These are phyloP conservation scores for Phytomonas serpens DNA, from an alignment of 208 protist species.

Conservation along the genomic window DNA sequence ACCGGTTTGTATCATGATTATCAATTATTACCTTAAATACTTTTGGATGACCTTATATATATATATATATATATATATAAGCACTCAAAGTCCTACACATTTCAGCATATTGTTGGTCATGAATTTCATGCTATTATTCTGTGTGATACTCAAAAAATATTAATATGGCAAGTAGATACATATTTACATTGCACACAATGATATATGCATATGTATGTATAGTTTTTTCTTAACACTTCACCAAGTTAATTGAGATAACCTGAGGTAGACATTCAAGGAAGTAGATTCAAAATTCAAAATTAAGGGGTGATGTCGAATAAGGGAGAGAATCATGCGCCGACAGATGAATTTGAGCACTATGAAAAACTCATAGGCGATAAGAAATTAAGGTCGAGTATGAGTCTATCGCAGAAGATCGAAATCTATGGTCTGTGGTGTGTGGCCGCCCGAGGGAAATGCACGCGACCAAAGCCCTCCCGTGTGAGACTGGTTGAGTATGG, in stretches of 20 bases:
- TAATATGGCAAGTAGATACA: background rate
- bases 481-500: slow-evolving; percentile 49
- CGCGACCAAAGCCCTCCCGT: slow-evolving; percentile 38
- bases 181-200: background rate
- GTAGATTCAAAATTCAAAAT: background rate
- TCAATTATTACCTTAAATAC: background rate
- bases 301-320: background rate
- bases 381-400: slow-evolving; percentile 38
- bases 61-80: background rate
- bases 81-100: background rate
- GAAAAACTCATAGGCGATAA: slow-evolving; percentile 23
- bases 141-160: background rate
- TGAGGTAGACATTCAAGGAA: background rate
- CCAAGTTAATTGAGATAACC: background rate
- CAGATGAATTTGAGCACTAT: slow-evolving; percentile 38
- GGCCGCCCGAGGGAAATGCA: slow-evolving; percentile 55
- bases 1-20: slow-evolving; percentile 9
- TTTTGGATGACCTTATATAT: background rate
- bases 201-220: background rate
- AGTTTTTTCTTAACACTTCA: background rate
- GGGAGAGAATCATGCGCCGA: background rate
- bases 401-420: slow-evolving; percentile 59
- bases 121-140: background rate
- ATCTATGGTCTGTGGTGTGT: slow-evolving; percentile 86
- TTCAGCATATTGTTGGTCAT: background rate